A percentile compares a stretch with the other conserved stretches of the same genome.
Conservation (phyloP, 352 stramenopile species). For the Globisporangium sylvaticum region DNA sequence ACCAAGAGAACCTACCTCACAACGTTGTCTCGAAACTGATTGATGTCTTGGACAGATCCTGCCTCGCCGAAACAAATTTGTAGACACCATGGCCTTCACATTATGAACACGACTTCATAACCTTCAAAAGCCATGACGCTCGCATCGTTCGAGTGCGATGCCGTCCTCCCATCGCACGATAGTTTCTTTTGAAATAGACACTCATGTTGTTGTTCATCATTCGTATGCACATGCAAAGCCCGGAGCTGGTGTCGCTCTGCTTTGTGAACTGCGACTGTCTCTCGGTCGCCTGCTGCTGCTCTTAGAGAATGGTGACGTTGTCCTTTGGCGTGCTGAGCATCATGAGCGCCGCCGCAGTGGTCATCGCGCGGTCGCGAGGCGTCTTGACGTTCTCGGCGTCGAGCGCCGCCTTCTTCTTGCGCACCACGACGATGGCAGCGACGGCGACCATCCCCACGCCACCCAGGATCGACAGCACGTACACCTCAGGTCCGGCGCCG, state of each 20-base stretch:
- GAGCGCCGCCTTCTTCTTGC: slow-evolving; percentile 63
- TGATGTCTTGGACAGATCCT: neutral
- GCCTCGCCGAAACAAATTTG: neutral
- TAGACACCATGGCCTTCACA: neutral
- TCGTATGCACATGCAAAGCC: neutral
- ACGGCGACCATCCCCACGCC: slow-evolving; percentile 42
- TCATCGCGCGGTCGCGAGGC: slow-evolving; percentile 30
- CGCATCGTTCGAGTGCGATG: neutral
- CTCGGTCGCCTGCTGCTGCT: neutral
- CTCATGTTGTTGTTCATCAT: neutral
- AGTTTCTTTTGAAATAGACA: neutral
- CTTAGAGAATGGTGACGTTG: slow-evolving; percentile 37
- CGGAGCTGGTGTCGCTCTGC: neutral
- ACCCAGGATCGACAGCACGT: slow-evolving; percentile 34
- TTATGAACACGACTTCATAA: neutral
- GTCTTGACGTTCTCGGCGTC: slow-evolving; percentile 64
- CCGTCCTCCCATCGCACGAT: neutral
- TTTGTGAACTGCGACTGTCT: neutral
- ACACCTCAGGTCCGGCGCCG: slow-evolving; percentile 20
- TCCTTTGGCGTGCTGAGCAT: slow-evolving; percentile 52
- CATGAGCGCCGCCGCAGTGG: slow-evolving; percentile 21
- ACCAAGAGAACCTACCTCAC: neutral
- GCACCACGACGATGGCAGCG: slow-evolving; percentile 50
- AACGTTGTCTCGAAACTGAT: neutral
- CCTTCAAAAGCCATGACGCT: neutral